Evolutionary conservation across 371 early-diverging fungal genomes (phyloP), one percentile per base, ranked within the genome.

Genomic region (Conidiobolus incongruus): DNA sequence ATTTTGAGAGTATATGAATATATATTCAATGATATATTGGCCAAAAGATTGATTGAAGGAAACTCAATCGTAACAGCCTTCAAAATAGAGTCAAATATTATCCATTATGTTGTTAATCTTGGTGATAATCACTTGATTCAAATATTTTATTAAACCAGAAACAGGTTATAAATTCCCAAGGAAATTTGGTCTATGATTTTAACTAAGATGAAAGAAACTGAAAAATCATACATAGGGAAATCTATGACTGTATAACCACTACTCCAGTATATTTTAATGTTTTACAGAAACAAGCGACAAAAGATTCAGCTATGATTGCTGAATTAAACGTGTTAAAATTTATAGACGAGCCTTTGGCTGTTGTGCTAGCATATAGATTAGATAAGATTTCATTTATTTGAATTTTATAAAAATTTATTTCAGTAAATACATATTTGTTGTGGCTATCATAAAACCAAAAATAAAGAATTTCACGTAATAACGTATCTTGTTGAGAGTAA

Each of bases 241-340:
- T 68, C 66, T 52, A 78, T 93, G 52, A 65, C 55, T 52, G 74
- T 48, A 92, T 95, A 52, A 70, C 92, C 53, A 93, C 93, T 53
- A 83, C 93, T 50, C 96, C 96, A 34, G 83, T 81, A 38, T 83
- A 83, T 59, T 83, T 83, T 49, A 77, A 79, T 50, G 96, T 97
- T 58, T 77, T 87, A 24, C 99, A 99, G 62, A 81, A 98, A 53
- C 95, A 96, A 60, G 98, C 96, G 4, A 98, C 98, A 51, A 98
- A 80, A 61, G 71, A 75, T 56, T 77, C 81, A 33, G 81, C 76
- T 52, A 60, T 63, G 32, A 72, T 81, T 52, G 79, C 84, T 39
- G 81, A 81, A 28, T 55, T 84, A 31, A 65, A 74, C 42, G 78
- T 77, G 23, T 53, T 79, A 40, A 64, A 79, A 53, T 84, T 90